phyloP scores from a whole-genome alignment of 2,329 filamentous ascomycete genomes.

The Xylaria sp. region DNA sequence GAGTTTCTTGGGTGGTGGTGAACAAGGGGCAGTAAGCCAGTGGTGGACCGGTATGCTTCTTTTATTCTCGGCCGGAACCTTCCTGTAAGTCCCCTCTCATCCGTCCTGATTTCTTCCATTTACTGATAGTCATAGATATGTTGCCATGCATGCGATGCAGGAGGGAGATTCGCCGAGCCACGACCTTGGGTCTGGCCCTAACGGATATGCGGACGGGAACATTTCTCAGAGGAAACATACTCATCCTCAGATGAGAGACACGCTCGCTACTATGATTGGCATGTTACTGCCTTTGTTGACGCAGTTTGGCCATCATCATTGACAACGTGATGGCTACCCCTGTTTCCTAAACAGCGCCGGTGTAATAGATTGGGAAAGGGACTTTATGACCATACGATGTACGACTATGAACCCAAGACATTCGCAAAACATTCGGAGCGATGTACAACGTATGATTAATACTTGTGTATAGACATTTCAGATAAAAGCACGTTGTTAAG shows the following conservation, averaged over 20 bases:
- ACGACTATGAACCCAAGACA: slow-evolving; percentile 14
- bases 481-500: slow-evolving; percentile 3
- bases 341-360: slow-evolving; percentile 22
- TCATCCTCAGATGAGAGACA: slow-evolving; percentile 70
- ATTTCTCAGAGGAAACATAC: slow-evolving; percentile 56
- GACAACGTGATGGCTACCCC: neutral
- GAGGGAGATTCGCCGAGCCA: slow-evolving; percentile 66
- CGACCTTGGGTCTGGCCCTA: slow-evolving; percentile 54
- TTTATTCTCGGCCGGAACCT: slow-evolving; percentile 95
- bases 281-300: slow-evolving; percentile 81
- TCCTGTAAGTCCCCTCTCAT: slow-evolving; percentile 70
- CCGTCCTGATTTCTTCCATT: neutral
- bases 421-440: slow-evolving; percentile 10
- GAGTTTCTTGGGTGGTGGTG: slow-evolving; percentile 70
- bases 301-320: slow-evolving; percentile 78
- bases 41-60: slow-evolving; percentile 94
- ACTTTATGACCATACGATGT: slow-evolving; percentile 25
- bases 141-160: slow-evolving; percentile 98
- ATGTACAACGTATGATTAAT: slow-evolving; percentile 12
- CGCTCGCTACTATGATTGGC: slow-evolving; percentile 71
- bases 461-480: slow-evolving; percentile 19
- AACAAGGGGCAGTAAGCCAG: slow-evolving; percentile 66
- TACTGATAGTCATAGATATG: slow-evolving; percentile 66
- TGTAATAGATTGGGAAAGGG: slow-evolving; percentile 18
- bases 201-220: slow-evolving; percentile 60